A percentile compares a stretch with the other conserved stretches of the same genome.
Evolutionary conservation across 2,329 filamentous ascomycete species (phyloP).

Genomic region (Hypoxylon sp.): DNA sequence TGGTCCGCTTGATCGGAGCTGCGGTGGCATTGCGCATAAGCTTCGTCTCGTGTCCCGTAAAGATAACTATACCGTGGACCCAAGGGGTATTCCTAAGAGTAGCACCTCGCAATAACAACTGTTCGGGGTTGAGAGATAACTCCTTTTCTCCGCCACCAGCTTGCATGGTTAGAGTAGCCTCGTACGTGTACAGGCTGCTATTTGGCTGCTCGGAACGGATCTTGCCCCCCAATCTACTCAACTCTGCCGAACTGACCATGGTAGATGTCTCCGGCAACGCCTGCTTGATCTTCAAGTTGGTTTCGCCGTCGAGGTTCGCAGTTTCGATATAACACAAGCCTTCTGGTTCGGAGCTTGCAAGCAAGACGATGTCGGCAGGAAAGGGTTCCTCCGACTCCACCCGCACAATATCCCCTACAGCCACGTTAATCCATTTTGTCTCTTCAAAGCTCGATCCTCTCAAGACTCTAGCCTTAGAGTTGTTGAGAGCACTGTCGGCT

Average conservation of each 20-base stretch:
- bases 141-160: constrained; percentile 94
- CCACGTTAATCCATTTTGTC: constrained; percentile 93
- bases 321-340: constrained; percentile 99
- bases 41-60: constrained; percentile 98
- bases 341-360: constrained; percentile 96
- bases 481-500: constrained; percentile 89
- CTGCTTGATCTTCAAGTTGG: constrained; percentile 99
- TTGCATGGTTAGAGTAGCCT: constrained; percentile 93
- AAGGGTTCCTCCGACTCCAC: constrained; percentile 97
- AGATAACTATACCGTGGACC: constrained; percentile 96
- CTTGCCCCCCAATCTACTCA: constrained; percentile 87
- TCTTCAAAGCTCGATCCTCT: constrained; percentile 88
- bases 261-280: constrained; percentile 91
- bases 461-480: constrained; percentile 86
- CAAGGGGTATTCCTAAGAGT: constrained; percentile 96
- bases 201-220: constrained; percentile 97
- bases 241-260: constrained; percentile 87
- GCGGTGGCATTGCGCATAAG: constrained; percentile 98
- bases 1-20: constrained; percentile 96
- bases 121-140: constrained; percentile 88
- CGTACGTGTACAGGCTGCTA: constrained; percentile 98
- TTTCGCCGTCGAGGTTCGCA: constrained; percentile 96
- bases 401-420: constrained; percentile 91
- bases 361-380: constrained; percentile 90
- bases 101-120: constrained; percentile 91